Percentiles rank a stretch among this genome's conserved stretches.
These are phyloP conservation scores for Hypomyces perniciosus DNA, from an alignment of 2,329 filamentous ascomycete species.

Conservation along the genomic window DNA sequence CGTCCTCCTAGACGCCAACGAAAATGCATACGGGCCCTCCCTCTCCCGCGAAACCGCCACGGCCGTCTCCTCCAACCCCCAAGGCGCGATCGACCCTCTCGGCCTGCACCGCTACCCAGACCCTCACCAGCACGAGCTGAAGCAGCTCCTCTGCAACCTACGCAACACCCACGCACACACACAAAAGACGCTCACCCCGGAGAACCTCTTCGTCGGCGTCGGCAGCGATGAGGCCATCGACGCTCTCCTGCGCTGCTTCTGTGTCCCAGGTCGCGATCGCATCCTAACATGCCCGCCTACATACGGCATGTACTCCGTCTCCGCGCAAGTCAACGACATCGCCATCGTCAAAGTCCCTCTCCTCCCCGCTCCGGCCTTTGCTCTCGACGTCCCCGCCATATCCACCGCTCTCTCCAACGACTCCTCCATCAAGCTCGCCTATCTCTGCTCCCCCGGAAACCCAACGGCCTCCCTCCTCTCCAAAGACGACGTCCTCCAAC, in stretches of 20 bases:
- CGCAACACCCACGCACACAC: constrained; percentile 85
- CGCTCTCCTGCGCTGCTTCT: constrained; percentile 88
- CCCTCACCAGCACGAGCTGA: constrained; percentile 84
- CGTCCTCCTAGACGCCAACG: constrained; percentile 93
- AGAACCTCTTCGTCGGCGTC: constrained; percentile 89
- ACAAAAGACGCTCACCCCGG: constrained; percentile 62
- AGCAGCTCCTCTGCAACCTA: constrained; percentile 77
- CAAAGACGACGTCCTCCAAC: constrained; percentile 64
- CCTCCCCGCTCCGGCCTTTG: constrained; percentile 64
- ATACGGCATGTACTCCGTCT: constrained; percentile 97
- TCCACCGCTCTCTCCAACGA: constrained; percentile 53
- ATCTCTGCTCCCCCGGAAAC: constrained; percentile 93
- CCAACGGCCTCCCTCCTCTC: constrained; percentile 75
- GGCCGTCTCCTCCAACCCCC: constrained; percentile 31
- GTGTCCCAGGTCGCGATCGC: constrained; percentile 76
- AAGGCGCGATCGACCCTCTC: constrained; percentile 59
- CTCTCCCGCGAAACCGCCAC: constrained; percentile 45
- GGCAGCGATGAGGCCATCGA: constrained; percentile 97
- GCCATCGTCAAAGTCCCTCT: constrained; percentile 81
- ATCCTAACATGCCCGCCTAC: constrained; percentile 94
- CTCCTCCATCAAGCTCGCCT: constrained; percentile 74
- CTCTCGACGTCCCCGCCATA: constrained; percentile 66
- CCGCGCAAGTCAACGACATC: constrained; percentile 90
- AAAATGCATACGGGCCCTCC: constrained; percentile 90
- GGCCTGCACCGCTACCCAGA: constrained; percentile 93